A percentile compares a stretch with the other conserved stretches of the same genome.
Evolutionary conservation across 2,329 filamentous ascomycete species (phyloP).

Genomic region (Saccharata proteae): DNA sequence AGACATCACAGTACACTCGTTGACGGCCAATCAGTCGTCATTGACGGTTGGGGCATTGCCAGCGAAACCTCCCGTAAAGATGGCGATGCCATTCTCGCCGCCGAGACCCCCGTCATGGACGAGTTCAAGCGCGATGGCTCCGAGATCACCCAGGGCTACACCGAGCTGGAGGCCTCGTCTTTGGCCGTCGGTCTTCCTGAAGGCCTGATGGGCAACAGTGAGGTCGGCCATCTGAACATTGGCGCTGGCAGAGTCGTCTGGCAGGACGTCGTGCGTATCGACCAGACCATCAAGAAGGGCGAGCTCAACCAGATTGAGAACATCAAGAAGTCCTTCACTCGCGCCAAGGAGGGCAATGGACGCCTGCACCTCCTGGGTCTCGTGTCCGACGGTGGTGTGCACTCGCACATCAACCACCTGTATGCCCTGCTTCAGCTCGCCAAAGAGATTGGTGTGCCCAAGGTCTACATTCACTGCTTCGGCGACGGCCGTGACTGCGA

Average conservation of each 20-base stretch:
- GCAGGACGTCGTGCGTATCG: constrained; percentile 92
- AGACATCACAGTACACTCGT: constrained; percentile 33
- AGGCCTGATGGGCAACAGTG: constrained; percentile 96
- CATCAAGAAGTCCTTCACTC: constrained; percentile 64
- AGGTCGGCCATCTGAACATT: constrained; percentile 98
- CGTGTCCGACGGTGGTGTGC: constrained; percentile 90
- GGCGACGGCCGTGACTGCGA: constrained; percentile 96
- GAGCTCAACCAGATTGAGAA: constrained; percentile 65
- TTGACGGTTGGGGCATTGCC: constrained; percentile 95
- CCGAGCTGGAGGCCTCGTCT: constrained; percentile 89
- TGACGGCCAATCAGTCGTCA: constrained; percentile 53
- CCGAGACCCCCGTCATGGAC: constrained; percentile 92
- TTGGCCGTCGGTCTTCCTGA: constrained; percentile 91
- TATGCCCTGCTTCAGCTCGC: constrained; percentile 79
- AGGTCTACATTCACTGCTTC: constrained; percentile 99
- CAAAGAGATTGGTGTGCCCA: constrained; percentile 73
- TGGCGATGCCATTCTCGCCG: constrained; percentile 90
- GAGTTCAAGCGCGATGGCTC: constrained; percentile 55
- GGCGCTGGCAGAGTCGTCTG: constrained; percentile 94
- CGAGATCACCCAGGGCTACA: constrained; percentile 71
- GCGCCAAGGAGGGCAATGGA: constrained; percentile 78
- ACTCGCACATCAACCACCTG: constrained; percentile 90
- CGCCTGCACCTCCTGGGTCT: constrained; percentile 86
- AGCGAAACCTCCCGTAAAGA: constrained; percentile 67
- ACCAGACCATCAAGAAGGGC: constrained; percentile 77